Conservation (phyloP, 352 stramenopile genomes). For the Phytophthora melonis region DNA sequence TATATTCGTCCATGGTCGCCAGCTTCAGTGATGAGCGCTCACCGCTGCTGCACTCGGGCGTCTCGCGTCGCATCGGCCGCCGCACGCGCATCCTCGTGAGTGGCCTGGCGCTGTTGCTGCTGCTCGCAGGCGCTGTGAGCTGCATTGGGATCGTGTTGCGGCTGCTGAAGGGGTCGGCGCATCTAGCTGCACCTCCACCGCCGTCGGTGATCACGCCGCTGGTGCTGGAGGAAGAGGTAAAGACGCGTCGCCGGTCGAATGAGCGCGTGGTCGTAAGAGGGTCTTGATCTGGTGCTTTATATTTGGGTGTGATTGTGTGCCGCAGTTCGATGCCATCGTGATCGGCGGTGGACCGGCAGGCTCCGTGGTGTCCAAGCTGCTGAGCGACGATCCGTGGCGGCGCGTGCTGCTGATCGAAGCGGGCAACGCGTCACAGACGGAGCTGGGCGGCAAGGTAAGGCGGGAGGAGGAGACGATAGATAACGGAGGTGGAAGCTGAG, state of each 20-base stretch:
- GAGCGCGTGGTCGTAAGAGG: neutral
- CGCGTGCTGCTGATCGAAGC: constrained; percentile 77
- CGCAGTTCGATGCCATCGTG: constrained; percentile 71
- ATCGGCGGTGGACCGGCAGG: constrained; percentile 69
- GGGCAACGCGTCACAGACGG: constrained; percentile 59
- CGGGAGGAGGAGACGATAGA: too few species aligned
- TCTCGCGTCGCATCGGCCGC: constrained; percentile 8
- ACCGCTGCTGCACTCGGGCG: constrained; percentile 21
- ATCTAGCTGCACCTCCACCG: neutral
- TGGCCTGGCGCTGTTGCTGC: constrained; percentile 26
- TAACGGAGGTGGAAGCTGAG: neutral
- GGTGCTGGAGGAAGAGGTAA: constrained; percentile 41
- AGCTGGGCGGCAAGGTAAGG: constrained; percentile 63
- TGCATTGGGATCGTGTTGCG: constrained; percentile 31
- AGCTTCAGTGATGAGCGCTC: constrained; percentile 24
- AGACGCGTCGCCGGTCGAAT: neutral
- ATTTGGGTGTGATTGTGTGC: neutral
- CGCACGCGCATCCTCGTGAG: constrained; percentile 25
- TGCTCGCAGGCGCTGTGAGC: constrained; percentile 17
- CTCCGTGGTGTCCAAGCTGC: constrained; percentile 57
- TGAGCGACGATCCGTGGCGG: constrained; percentile 64
- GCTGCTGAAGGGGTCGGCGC: constrained; percentile 1
- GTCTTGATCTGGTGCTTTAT: neutral
- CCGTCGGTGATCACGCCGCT: constrained; percentile 16
- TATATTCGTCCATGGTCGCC: neutral